Evolutionary conservation across 768 basidiomycete genomes (phyloP).

Genomic region (Candolleomyces efflorescens): DNA sequence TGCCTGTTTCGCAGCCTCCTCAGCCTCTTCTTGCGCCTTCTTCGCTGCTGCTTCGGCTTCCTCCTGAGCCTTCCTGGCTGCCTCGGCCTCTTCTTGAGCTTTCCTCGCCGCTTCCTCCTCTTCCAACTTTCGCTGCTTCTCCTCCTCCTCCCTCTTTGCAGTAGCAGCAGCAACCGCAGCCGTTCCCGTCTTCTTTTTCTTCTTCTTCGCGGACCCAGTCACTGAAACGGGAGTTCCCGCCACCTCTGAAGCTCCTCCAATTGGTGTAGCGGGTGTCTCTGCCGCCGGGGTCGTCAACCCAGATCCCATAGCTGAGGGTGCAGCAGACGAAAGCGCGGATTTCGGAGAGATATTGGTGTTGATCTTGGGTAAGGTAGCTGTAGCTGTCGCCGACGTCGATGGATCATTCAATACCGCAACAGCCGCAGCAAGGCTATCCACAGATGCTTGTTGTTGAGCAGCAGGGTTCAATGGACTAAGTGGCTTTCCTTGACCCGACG

Average conservation of each 20-base stretch:
- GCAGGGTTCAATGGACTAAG: slow-evolving; percentile 33
- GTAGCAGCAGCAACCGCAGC: not conserved
- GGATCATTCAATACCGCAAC: not conserved
- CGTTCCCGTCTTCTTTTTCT: slow-evolving; percentile 2
- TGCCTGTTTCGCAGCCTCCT: slow-evolving; percentile 32
- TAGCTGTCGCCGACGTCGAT: not conserved
- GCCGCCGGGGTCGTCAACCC: not conserved
- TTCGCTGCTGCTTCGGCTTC: slow-evolving; percentile 40
- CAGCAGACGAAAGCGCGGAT: not conserved
- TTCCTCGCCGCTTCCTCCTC: not conserved
- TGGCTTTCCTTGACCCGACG: slow-evolving; percentile 21
- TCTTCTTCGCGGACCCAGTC: slow-evolving; percentile 3
- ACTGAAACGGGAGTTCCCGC: slow-evolving; percentile 8
- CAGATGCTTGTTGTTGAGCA: slow-evolving; percentile 14
- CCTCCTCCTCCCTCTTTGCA: slow-evolving; percentile 3
- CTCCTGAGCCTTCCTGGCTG: slow-evolving; percentile 14
- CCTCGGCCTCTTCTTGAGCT: not conserved
- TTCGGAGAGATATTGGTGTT: not conserved
- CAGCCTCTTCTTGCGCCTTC: slow-evolving; percentile 52
- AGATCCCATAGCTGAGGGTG: no score
- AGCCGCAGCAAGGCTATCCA: not conserved
- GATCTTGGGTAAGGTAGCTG: not conserved
- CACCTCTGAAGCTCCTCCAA: not conserved
- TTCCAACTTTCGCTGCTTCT: not conserved
- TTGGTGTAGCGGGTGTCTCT: not conserved